These are phyloP conservation scores for Phytophthora vignae DNA, from an alignment of 352 stramenopile species.

Conservation along the genomic window DNA sequence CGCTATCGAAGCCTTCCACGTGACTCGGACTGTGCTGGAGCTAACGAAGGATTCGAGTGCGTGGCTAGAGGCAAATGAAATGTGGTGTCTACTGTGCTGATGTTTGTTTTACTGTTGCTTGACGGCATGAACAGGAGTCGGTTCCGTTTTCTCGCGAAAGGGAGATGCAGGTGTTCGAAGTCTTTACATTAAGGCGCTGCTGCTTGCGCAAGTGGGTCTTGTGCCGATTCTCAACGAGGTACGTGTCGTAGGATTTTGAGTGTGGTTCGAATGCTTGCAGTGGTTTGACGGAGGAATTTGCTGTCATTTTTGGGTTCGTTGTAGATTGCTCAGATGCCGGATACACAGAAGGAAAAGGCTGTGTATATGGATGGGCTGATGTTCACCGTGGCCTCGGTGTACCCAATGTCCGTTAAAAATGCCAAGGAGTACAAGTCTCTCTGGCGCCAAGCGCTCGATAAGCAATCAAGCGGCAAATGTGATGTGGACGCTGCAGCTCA, in stretches of 20 bases:
- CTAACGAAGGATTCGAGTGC: conserved; percentile 43
- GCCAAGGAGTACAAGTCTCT: conserved; percentile 53
- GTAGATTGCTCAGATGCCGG: conserved; percentile 48
- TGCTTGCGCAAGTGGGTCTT: conserved; percentile 62
- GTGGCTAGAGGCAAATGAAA: neutral
- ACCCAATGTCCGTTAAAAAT: conserved; percentile 58
- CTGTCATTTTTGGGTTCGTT: conserved; percentile 3
- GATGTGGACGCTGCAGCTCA: neutral
- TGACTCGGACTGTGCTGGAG: conserved; percentile 50
- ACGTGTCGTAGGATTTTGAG: neutral
- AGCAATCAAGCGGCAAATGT: neutral
- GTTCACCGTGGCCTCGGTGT: conserved; percentile 53
- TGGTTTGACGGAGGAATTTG: neutral
- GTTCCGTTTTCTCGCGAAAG: conserved; percentile 64
- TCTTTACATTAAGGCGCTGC: conserved; percentile 56
- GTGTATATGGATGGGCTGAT: conserved; percentile 68
- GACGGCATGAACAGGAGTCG: conserved; percentile 38
- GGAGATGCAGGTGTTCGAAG: conserved; percentile 46
- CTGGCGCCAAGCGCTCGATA: conserved; percentile 54
- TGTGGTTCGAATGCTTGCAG: neutral
- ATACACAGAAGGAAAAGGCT: conserved; percentile 41
- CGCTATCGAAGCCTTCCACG: conserved; percentile 37
- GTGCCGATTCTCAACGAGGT: conserved; percentile 63
- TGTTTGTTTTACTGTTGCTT: neutral
- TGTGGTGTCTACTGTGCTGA: too few relatives aligned